Conservation (phyloP, 148 eudicot genomes). For the Rhododendron ferrugineum region DNA sequence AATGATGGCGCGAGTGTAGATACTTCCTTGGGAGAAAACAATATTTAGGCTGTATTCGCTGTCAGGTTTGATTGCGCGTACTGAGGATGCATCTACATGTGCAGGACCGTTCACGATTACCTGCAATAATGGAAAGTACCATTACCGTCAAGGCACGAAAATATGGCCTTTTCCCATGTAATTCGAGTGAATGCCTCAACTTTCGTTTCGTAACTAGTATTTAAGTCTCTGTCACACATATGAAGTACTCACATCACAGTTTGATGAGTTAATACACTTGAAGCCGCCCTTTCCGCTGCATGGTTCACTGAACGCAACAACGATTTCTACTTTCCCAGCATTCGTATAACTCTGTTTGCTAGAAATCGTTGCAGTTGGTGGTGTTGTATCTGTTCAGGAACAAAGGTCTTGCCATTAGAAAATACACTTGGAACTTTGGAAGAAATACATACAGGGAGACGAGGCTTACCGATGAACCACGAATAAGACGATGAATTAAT, state of each 20-base stretch:
- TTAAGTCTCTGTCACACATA: not conserved
- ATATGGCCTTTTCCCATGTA: no score
- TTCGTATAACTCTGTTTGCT: slow-evolving; percentile 7
- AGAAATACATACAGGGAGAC: not conserved
- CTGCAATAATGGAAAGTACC: not conserved
- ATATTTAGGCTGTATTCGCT: not conserved
- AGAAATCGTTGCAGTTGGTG: slow-evolving; percentile 11
- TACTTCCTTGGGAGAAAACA: slow-evolving; percentile 4
- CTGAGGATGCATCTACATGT: slow-evolving; percentile 8
- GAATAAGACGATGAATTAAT: slow-evolving; percentile 2
- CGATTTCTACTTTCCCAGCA: not conserved
- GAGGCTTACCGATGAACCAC: slow-evolving; percentile 13
- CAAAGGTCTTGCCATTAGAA: not conserved
- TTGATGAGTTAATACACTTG: slow-evolving; percentile 13
- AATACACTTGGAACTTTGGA: not conserved
- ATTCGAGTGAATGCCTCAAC: not conserved
- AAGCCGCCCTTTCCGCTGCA: slow-evolving; percentile 3
- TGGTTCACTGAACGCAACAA: slow-evolving; percentile 9
- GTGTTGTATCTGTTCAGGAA: not conserved
- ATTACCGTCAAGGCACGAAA: not conserved
- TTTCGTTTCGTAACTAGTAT: not conserved
- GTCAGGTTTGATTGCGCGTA: not conserved
- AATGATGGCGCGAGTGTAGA: not conserved
- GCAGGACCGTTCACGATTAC: slow-evolving; percentile 13
- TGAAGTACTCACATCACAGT: slow-evolving; percentile 8